These are phyloP conservation scores for Bertia moriformis DNA, from an alignment of 2,329 filamentous ascomycete genomes.

Conservation along the genomic window DNA sequence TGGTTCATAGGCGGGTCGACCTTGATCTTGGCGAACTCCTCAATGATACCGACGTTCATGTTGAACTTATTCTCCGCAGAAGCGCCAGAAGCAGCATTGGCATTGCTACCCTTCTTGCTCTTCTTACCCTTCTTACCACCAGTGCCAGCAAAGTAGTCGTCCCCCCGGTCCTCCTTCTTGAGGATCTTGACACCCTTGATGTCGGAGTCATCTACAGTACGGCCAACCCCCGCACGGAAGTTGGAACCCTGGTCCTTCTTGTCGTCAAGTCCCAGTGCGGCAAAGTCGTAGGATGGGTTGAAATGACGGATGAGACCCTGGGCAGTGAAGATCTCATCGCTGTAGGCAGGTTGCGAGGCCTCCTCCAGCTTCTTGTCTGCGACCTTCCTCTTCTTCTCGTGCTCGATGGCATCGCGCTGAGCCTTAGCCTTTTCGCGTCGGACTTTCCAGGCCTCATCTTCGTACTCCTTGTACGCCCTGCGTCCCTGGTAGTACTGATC, in stretches of 20 bases:
- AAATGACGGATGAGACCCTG: constrained; percentile 83
- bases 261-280: constrained; percentile 9
- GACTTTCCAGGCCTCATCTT: constrained; percentile 67
- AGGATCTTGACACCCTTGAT: constrained; percentile 75
- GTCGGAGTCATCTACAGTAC: constrained; percentile 70
- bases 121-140: constrained; percentile 80
- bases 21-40: constrained; percentile 72
- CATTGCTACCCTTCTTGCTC: constrained; percentile 55
- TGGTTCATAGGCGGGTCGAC: constrained; percentile 80
- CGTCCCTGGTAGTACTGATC: constrained; percentile 73
- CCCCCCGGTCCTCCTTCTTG: constrained; percentile 76
- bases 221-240: constrained; percentile 64
- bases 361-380: constrained; percentile 67
- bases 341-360: constrained; percentile 73
- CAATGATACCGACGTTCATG: constrained; percentile 79
- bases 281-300: constrained; percentile 53
- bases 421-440: constrained; percentile 64
- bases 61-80: constrained; percentile 40
- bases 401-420: constrained; percentile 61
- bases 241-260: constrained; percentile 19
- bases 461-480: constrained; percentile 70
- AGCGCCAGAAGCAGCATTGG: constrained; percentile 29
- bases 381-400: constrained; percentile 61
- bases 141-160: constrained; percentile 52
- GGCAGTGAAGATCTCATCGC: constrained; percentile 80